Evolutionary conservation across 805 yeast genomes (phyloP).

Genomic region (Kodamaea hsintzibuensis): DNA sequence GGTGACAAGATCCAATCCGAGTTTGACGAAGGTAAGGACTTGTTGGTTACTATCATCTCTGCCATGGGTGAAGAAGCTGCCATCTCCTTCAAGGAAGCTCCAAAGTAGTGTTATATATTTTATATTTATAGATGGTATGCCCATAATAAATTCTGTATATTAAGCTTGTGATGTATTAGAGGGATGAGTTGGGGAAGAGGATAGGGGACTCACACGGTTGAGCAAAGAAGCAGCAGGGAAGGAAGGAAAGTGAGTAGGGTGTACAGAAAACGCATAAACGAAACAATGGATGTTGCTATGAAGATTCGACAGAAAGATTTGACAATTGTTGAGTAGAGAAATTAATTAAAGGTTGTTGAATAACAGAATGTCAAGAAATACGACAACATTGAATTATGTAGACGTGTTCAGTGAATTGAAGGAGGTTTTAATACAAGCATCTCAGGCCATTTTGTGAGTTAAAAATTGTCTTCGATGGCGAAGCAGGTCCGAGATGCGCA

Average conservation of each 20-base stretch:
- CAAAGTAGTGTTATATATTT: conserved; percentile 46
- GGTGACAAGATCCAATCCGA: conserved; percentile 92
- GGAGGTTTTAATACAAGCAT: not conserved
- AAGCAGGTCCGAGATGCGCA: no score
- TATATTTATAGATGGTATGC: conserved; percentile 10
- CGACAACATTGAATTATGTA: not conserved
- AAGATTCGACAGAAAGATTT: not conserved
- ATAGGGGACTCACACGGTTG: not conserved
- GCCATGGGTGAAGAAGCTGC: conserved; percentile 99
- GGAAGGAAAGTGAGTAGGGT: not conserved
- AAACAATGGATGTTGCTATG: not conserved
- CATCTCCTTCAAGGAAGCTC: conserved; percentile 98
- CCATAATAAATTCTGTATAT: conserved; percentile 12
- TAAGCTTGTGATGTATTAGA: not conserved
- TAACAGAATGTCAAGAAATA: not conserved
- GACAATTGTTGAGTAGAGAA: no score
- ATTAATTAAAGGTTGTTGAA: no score
- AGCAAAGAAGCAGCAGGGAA: not conserved
- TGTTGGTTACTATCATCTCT: conserved; percentile 92
- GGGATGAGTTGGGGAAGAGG: not conserved
- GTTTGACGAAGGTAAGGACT: conserved; percentile 97
- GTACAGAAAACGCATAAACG: not conserved
- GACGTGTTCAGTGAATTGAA: not conserved
- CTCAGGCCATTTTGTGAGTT: not conserved
- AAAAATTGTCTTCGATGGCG: not conserved